Percentiles rank a stretch among this genome's conserved stretches.
phyloP scores from a whole-genome alignment of 805 yeast genomes.

The Schizosaccharomyces octosporus region DNA sequence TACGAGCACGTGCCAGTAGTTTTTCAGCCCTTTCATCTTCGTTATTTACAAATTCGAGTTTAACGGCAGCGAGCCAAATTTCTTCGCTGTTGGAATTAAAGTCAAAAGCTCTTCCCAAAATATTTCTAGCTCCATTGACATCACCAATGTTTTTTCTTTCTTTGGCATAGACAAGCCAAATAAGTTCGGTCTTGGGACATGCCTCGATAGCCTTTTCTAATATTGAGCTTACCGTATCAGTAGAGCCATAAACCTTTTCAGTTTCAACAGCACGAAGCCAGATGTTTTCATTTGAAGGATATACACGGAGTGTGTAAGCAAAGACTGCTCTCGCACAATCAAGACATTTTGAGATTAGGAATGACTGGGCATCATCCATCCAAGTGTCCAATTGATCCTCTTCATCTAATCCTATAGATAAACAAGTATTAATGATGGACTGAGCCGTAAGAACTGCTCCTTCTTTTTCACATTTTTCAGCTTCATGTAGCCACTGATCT shows the following conservation, averaged over 20 bases:
- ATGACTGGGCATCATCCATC: constrained; percentile 17
- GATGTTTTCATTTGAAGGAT: constrained; percentile 19
- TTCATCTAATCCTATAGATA: constrained; percentile 15
- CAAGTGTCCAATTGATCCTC: constrained; percentile 13
- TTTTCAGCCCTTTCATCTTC: constrained; percentile 16
- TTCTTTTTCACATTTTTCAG: constrained; percentile 27
- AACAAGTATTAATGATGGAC: constrained; percentile 25
- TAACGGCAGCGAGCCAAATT: constrained; percentile 49
- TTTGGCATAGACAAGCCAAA: constrained; percentile 49
- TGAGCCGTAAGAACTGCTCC: constrained; percentile 24
- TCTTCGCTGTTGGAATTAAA: constrained; percentile 24
- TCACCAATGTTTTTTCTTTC: constrained; percentile 24
- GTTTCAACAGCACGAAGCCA: constrained; percentile 12
- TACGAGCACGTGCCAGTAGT: constrained; percentile 19
- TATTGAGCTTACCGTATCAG: constrained; percentile 17
- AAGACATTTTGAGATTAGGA: constrained; percentile 10
- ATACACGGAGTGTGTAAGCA: constrained; percentile 21
- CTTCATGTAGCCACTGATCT: constrained; percentile 31
- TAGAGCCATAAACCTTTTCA: constrained; percentile 11
- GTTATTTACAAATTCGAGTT: constrained; percentile 27
- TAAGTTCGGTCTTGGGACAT: constrained; percentile 25
- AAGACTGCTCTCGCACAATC: constrained; percentile 25
- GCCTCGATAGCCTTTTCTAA: constrained; percentile 30
- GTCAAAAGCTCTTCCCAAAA: constrained; percentile 26
- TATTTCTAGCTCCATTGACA: constrained; percentile 25